Conservation (phyloP, 352 stramenopile species). For the Phytophthora capsici region DNA sequence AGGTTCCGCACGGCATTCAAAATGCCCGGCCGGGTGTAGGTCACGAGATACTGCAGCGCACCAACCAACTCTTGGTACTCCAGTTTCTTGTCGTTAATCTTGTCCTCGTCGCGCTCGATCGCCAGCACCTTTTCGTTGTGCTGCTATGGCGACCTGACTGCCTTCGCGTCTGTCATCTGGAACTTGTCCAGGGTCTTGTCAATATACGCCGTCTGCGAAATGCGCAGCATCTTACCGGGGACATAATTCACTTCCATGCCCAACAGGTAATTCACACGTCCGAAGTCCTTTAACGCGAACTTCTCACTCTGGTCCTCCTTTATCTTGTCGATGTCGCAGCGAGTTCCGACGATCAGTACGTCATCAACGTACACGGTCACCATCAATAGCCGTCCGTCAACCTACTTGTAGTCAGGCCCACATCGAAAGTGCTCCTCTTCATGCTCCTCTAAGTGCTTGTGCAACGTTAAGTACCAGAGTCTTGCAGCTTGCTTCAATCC, state of each 20-base stretch:
- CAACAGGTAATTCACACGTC: neutral
- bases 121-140: constrained; percentile 2
- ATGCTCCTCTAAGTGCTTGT: neutral
- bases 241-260: neutral
- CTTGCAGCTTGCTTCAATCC: too few species aligned
- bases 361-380: too few species aligned
- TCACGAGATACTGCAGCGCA: constrained; percentile 5
- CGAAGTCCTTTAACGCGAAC: too few species aligned
- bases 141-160: neutral
- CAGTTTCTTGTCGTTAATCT: constrained; percentile 3
- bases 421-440: too few species aligned
- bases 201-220: constrained; percentile 11
- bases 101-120: neutral
- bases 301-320: too few species aligned
- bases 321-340: too few species aligned
- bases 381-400: too few species aligned
- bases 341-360: too few species aligned
- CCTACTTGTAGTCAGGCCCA: too few species aligned
- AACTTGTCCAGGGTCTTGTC: neutral
- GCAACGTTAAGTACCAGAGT: too few species aligned
- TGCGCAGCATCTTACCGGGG: neutral
- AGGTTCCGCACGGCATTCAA: neutral
- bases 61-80: constrained; percentile 9
- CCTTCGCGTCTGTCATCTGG: neutral
- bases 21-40: neutral